phyloP scores from a whole-genome alignment of 202 grass and related monocot genomes.

The Musa balbisiana region DNA sequence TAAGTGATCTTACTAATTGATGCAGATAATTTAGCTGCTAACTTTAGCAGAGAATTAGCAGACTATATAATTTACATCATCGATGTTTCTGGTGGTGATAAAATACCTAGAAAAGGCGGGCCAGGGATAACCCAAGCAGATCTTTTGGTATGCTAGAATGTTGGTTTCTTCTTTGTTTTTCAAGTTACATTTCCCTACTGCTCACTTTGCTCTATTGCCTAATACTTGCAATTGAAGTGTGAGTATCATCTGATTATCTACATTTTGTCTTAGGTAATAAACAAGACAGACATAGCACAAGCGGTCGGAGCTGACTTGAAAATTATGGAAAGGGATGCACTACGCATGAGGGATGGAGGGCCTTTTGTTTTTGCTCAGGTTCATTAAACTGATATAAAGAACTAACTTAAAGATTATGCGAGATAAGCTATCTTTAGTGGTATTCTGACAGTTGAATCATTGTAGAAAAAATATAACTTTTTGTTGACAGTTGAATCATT shows the following conservation, averaged over 20 bases:
- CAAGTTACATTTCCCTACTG: not conserved
- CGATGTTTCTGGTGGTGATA: constrained; percentile 92
- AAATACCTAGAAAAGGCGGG: constrained; percentile 95
- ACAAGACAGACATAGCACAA: constrained; percentile 82
- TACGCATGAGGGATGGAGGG: constrained; percentile 87
- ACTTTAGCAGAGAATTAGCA: constrained; percentile 95
- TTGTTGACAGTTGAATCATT: no score
- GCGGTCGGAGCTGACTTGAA: constrained; percentile 77
- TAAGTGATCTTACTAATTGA: not conserved
- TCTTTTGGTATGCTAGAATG: constrained; percentile 49
- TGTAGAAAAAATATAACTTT: no score
- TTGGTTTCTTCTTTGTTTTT: not conserved
- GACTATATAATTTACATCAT: constrained; percentile 99
- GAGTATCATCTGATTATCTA: not conserved
- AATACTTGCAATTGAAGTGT: not conserved
- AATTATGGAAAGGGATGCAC: constrained; percentile 78
- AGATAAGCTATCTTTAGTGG: not conserved
- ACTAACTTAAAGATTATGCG: not conserved
- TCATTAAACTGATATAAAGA: not conserved
- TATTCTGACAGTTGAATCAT: not conserved
- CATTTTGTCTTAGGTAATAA: constrained; percentile 59
- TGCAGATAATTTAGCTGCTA: constrained; percentile 96
- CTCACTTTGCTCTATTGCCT: constrained; percentile 4
- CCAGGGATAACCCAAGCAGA: constrained; percentile 96
- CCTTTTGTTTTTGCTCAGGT: constrained; percentile 93